phyloP scores from a whole-genome alignment of 768 basidiomycete species.

The Tulasnella sp. region DNA sequence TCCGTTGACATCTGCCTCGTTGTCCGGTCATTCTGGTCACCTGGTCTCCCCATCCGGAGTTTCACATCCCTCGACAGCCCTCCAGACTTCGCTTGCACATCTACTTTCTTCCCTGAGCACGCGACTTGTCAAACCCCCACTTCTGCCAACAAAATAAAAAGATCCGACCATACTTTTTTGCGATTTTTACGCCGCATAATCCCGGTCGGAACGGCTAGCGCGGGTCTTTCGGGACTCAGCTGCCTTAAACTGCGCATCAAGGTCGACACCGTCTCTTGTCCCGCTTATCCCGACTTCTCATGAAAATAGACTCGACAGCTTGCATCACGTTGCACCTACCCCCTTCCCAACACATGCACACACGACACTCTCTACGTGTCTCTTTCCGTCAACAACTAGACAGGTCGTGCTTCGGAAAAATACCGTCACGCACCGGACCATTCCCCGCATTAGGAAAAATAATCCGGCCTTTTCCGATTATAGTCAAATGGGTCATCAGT shows the following conservation, averaged over 20 bases:
- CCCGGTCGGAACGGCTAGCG: neutral
- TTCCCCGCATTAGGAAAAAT: neutral
- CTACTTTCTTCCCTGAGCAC: neutral
- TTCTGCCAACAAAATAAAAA: neutral
- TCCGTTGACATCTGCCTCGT: neutral
- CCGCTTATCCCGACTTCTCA: neutral
- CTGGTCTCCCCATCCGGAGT: neutral
- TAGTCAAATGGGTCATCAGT: neutral
- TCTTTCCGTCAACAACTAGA: neutral
- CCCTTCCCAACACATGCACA: neutral
- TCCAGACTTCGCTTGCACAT: neutral
- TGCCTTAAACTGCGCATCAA: neutral
- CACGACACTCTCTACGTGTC: neutral
- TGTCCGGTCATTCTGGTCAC: neutral
- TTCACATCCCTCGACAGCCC: neutral
- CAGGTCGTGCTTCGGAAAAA: neutral
- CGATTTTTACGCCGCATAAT: neutral
- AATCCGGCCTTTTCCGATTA: neutral
- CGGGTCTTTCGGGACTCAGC: neutral
- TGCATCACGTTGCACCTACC: neutral
- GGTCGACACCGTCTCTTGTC: neutral
- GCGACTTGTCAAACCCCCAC: neutral
- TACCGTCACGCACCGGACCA: neutral
- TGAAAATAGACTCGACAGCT: neutral
- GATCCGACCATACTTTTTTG: neutral